These are phyloP conservation scores for Haplographium delicatum DNA, from an alignment of 495 filamentous ascomycete species.

Conservation along the genomic window DNA sequence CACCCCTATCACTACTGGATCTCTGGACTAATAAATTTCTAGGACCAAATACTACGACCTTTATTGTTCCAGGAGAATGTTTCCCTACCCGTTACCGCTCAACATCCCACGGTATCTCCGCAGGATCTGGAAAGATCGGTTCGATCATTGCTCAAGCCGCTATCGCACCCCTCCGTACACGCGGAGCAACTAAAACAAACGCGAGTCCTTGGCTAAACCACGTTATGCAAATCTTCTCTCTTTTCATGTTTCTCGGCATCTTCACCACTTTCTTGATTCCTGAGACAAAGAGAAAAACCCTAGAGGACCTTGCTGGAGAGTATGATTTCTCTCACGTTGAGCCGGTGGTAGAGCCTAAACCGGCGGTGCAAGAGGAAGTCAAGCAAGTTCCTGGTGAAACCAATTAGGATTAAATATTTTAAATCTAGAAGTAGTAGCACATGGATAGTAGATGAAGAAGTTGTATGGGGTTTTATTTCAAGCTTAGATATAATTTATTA, in stretches of 20 bases:
- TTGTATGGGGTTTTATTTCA: no score
- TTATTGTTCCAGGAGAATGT: slow-evolving; percentile 85
- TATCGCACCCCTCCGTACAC: slow-evolving; percentile 45
- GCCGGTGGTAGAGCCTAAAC: not conserved
- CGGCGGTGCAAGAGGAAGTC: no score
- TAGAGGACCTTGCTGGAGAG: slow-evolving; percentile 22
- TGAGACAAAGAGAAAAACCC: slow-evolving; percentile 61
- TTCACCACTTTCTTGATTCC: slow-evolving; percentile 63
- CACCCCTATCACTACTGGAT: not conserved
- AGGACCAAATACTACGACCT: slow-evolving; percentile 77
- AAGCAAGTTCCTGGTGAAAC: no score
- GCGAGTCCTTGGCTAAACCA: slow-evolving; percentile 67
- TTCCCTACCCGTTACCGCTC: slow-evolving; percentile 86
- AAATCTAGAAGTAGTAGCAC: no score
- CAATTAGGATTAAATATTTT: no score
- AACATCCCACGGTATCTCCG: slow-evolving; percentile 81
- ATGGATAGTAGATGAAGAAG: no score
- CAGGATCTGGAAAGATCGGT: slow-evolving; percentile 78
- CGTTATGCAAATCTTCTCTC: slow-evolving; percentile 72
- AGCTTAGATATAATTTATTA: no score
- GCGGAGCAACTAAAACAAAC: slow-evolving; percentile 40
- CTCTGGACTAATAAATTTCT: no score
- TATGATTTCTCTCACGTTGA: not conserved
- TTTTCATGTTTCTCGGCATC: slow-evolving; percentile 72
- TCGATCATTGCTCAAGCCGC: slow-evolving; percentile 57